phyloP scores from a whole-genome alignment of 257 asterid genomes.

The Solanum verrucosum region DNA sequence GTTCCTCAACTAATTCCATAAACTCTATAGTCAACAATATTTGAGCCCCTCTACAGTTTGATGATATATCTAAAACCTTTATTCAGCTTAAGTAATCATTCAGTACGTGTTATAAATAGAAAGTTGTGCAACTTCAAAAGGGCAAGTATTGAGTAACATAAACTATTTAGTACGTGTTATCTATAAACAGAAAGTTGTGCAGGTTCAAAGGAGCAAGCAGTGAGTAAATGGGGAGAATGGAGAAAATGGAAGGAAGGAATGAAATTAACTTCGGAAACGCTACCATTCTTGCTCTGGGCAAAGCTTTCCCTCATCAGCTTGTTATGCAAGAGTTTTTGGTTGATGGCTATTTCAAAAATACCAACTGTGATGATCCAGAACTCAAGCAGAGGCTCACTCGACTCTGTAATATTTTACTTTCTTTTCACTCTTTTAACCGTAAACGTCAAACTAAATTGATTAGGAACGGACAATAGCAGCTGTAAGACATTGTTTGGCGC shows the following conservation, averaged over 20 bases:
- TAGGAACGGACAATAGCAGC: not conserved
- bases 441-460: not conserved
- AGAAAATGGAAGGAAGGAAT: slow-evolving; percentile 15
- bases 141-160: not conserved
- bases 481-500: not conserved
- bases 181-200: slow-evolving; percentile 7
- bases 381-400: slow-evolving; percentile 82
- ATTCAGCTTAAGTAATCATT: not conserved
- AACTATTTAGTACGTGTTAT: not conserved
- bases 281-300: slow-evolving; percentile 68
- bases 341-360: slow-evolving; percentile 79
- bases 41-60: not conserved
- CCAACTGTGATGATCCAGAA: slow-evolving; percentile 70
- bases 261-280: slow-evolving; percentile 34
- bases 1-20: slow-evolving; percentile 30
- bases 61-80: not conserved
- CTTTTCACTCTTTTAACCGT: not conserved
- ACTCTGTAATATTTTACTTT: slow-evolving; percentile 37
- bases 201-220: not conserved
- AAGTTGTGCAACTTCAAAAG: not conserved
- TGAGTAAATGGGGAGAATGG: slow-evolving; percentile 26
- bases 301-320: slow-evolving; percentile 95
- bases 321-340: slow-evolving; percentile 85
- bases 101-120: slow-evolving; percentile 11
- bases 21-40: not conserved